phyloP scores from a whole-genome alignment of 2,329 filamentous ascomycete genomes.

The Sporothrix humicola region DNA sequence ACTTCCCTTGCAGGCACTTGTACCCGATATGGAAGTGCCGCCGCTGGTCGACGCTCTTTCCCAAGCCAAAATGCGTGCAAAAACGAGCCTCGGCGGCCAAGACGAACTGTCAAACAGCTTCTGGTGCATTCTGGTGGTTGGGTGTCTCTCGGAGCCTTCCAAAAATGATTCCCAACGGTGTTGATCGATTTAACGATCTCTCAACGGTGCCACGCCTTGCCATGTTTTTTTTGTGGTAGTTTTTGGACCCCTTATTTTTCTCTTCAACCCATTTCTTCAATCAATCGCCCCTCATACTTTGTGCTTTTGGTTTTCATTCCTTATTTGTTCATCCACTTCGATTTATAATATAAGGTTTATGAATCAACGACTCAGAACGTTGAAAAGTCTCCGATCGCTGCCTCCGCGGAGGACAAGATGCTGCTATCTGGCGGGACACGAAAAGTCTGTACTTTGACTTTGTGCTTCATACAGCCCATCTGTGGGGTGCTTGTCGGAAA shows the following conservation, averaged over 20 bases:
- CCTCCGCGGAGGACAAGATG: not conserved
- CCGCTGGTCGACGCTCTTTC: conserved; percentile 6
- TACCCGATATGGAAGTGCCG: conserved; percentile 27
- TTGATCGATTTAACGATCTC: not conserved
- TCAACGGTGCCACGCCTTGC: not conserved
- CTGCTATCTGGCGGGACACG: not conserved
- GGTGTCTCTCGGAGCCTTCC: not conserved
- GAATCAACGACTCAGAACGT: not conserved
- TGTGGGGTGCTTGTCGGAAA: not conserved
- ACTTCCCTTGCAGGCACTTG: not conserved
- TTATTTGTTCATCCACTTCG: not conserved
- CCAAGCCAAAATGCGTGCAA: not conserved
- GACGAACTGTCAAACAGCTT: not conserved
- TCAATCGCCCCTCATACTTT: not conserved
- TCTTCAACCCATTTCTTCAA: not conserved
- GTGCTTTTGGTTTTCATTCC: not conserved
- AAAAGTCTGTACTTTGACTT: not conserved
- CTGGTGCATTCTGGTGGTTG: too few species aligned
- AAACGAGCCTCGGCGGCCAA: conserved; percentile 19
- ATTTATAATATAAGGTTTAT: conserved; percentile 13
- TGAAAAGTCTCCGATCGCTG: not conserved
- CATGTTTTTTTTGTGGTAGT: not conserved
- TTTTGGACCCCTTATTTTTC: not conserved
- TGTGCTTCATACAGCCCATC: not conserved
- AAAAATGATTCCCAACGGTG: not conserved